Conservation (phyloP, 768 basidiomycete genomes). For the Trametes punicea region DNA sequence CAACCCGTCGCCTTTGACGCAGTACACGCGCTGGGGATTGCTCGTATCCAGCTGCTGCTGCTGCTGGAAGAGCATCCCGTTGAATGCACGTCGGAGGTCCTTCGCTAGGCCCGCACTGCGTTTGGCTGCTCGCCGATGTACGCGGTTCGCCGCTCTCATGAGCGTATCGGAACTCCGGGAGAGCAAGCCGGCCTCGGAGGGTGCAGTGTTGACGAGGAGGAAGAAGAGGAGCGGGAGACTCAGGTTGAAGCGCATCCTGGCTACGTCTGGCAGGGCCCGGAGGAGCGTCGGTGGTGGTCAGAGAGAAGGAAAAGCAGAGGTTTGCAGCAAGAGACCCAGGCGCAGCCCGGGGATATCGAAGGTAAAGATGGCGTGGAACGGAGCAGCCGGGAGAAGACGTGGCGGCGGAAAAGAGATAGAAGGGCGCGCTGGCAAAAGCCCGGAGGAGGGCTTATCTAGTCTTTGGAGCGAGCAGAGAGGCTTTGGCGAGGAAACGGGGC, state of each 20-base stretch:
- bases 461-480: neutral
- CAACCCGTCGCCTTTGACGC: conserved; percentile 27
- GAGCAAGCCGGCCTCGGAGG: conserved; percentile 26
- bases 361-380: conserved; percentile 12
- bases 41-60: conserved; percentile 12
- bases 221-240: conserved; percentile 30
- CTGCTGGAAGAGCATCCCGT: conserved; percentile 42
- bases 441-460: conserved; percentile 7
- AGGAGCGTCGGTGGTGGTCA: conserved; percentile 2
- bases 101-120: conserved; percentile 62
- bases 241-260: conserved; percentile 22
- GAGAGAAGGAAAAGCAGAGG: conserved; percentile 1
- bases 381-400: conserved; percentile 3
- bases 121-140: conserved; percentile 57
- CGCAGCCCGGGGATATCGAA: conserved; percentile 14
- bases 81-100: conserved; percentile 67
- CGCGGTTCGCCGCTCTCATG: conserved; percentile 41
- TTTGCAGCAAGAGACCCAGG: neutral
- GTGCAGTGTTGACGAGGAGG: conserved; percentile 30
- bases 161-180: conserved; percentile 33
- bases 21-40: conserved; percentile 31
- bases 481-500: conserved; percentile 13
- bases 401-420: neutral
- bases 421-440: neutral
- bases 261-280: neutral